Evolutionary conservation across 208 protist species (phyloP).

Genomic region (Trypanosoma avium): DNA sequence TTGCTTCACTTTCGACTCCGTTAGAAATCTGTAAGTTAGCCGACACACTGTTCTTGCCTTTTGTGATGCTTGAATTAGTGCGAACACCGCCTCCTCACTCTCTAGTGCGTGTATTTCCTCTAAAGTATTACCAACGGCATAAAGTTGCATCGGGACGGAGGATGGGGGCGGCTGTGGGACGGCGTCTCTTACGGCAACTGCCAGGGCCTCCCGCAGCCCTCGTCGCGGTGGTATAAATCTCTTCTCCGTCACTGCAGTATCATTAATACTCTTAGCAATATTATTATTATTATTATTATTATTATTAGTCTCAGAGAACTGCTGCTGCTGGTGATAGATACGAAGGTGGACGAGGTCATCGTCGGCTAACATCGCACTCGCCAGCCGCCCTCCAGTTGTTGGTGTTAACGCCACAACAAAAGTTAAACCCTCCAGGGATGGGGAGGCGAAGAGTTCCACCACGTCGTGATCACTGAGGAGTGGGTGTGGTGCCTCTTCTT

Average conservation of each 20-base stretch:
- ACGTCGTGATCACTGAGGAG: conserved; percentile 5
- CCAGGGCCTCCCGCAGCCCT: conserved; percentile 16
- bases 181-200: conserved; percentile 10
- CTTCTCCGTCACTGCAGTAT: conserved; percentile 8
- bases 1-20: too few species aligned
- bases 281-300: not conserved
- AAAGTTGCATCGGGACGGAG: conserved; percentile 1
- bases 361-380: conserved; percentile 24
- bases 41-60: conserved; percentile 1
- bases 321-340: conserved; percentile 16
- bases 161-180: not conserved
- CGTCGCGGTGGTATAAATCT: conserved; percentile 24
- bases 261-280: not conserved
- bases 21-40: conserved; percentile 23
- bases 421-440: not conserved
- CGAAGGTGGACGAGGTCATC: conserved; percentile 15
- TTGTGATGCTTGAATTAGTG: too few species aligned
- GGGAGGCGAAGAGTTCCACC: conserved; percentile 12
- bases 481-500: too few species aligned
- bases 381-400: too few species aligned
- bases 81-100: conserved; percentile 6
- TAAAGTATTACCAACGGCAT: not conserved
- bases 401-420: conserved; percentile 14
- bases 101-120: not conserved
- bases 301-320: not conserved